Evolutionary conservation across 495 filamentous ascomycete genomes (phyloP).

Genomic region (Daldinia decipiens): DNA sequence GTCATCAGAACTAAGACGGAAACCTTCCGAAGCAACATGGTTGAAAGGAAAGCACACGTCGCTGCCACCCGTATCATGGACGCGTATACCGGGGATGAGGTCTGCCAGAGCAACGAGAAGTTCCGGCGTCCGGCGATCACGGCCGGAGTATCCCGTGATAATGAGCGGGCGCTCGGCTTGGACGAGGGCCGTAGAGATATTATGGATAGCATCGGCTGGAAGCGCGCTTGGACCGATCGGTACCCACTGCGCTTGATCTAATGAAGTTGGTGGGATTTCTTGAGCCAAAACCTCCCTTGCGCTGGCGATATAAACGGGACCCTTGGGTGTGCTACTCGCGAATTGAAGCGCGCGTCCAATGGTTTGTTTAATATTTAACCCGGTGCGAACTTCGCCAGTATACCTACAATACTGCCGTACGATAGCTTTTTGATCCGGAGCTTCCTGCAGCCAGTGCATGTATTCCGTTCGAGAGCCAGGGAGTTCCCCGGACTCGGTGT

Average conservation of each 20-base stretch:
- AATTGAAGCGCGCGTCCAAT: constrained; percentile 79
- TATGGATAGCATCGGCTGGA: constrained; percentile 64
- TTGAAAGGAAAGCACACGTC: constrained; percentile 82
- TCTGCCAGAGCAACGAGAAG: constrained; percentile 73
- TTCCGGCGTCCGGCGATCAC: constrained; percentile 65
- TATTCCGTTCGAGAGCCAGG: constrained; percentile 79
- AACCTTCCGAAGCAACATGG: constrained; percentile 70
- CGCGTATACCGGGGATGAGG: constrained; percentile 69
- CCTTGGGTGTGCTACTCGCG: constrained; percentile 75
- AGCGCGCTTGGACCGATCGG: constrained; percentile 71
- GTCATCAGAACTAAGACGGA: constrained; percentile 73
- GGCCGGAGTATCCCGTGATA: constrained; percentile 75
- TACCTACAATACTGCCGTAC: constrained; percentile 82
- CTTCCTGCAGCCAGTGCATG: constrained; percentile 86
- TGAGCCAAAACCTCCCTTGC: constrained; percentile 79
- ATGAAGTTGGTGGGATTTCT: constrained; percentile 73
- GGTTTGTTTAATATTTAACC: constrained; percentile 82
- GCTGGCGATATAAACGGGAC: constrained; percentile 74
- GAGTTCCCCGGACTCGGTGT: constrained; percentile 78
- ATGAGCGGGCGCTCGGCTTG: constrained; percentile 72
- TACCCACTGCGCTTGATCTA: constrained; percentile 70
- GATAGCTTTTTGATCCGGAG: constrained; percentile 81
- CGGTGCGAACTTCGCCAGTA: constrained; percentile 76
- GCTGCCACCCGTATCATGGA: constrained; percentile 77
- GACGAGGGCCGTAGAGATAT: constrained; percentile 67